phyloP scores from a whole-genome alignment of 805 yeast genomes.

The Saccharomycopsis babjevae region DNA sequence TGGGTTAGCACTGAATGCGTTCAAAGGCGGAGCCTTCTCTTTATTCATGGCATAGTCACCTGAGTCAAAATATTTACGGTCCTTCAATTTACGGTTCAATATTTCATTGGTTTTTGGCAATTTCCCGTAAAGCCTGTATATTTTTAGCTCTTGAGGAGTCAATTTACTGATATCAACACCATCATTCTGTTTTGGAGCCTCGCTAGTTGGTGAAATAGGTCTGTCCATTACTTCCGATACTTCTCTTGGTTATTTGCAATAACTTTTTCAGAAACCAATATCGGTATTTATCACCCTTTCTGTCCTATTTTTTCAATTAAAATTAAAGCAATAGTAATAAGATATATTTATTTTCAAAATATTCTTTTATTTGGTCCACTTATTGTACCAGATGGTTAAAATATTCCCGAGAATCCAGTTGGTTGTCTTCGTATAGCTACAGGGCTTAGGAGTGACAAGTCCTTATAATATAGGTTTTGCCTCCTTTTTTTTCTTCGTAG shows the following conservation, averaged over 20 bases:
- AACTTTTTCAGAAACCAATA: too few relatives aligned
- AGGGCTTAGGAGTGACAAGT: too few relatives aligned
- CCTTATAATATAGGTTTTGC: not conserved
- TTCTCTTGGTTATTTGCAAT: too few relatives aligned
- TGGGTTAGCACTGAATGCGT: not conserved
- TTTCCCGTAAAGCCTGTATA: slow-evolving; percentile 75
- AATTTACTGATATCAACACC: slow-evolving; percentile 44
- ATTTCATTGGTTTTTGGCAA: slow-evolving; percentile 74
- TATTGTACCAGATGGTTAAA: too few relatives aligned
- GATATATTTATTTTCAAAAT: too few relatives aligned
- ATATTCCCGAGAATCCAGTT: too few relatives aligned
- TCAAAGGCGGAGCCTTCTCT: not conserved
- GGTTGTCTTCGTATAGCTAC: too few relatives aligned
- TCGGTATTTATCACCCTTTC: too few relatives aligned
- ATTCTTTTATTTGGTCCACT: too few relatives aligned
- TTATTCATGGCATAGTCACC: slow-evolving; percentile 83
- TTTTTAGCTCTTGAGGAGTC: slow-evolving; percentile 69
- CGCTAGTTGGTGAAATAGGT: slow-evolving; percentile 15
- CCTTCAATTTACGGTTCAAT: slow-evolving; percentile 65
- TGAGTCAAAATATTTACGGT: slow-evolving; percentile 85
- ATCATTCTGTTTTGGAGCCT: not conserved
- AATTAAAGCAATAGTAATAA: too few relatives aligned
- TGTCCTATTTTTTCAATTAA: too few relatives aligned
- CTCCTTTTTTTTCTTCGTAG: not conserved
- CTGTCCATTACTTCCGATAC: slow-evolving; percentile 1